These are phyloP conservation scores for Euphorbia tirucalli DNA, from an alignment of 345 rosid species.

Conservation along the genomic window DNA sequence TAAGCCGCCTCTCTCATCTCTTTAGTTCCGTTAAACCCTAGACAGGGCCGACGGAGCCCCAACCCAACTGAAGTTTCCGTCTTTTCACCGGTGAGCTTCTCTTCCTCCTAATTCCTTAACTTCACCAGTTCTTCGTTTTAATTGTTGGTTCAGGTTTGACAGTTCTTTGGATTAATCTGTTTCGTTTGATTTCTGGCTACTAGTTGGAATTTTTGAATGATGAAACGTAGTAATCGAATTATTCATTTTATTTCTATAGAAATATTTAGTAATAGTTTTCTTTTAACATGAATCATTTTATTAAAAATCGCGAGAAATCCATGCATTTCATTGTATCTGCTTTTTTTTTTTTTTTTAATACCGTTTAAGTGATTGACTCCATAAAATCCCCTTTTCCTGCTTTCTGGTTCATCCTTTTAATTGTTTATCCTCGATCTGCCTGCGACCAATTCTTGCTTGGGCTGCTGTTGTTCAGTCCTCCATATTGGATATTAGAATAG, in stretches of 20 bases:
- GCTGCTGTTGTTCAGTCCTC: too few relatives aligned
- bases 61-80: not conserved
- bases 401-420: too few relatives aligned
- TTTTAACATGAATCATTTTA: not conserved
- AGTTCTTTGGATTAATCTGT: not conserved
- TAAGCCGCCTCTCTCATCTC: not conserved
- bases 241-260: not conserved
- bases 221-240: not conserved
- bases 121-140: not conserved
- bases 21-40: conserved; percentile 11
- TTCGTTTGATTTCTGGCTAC: not conserved
- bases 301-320: not conserved
- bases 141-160: too few relatives aligned
- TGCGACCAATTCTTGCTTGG: too few relatives aligned
- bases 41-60: not conserved
- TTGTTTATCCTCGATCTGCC: too few relatives aligned
- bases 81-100: not conserved
- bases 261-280: not conserved
- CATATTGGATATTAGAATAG: not conserved
- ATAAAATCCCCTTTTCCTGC: too few relatives aligned
- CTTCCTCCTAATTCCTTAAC: not conserved
- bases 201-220: not conserved
- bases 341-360: not conserved
- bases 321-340: not conserved
- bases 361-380: too few relatives aligned